Evolutionary conservation across 23 red algal species (phyloP), one percentile per base, ranked within the genome.

Genomic region (Cyanidium caldarium): DNA sequence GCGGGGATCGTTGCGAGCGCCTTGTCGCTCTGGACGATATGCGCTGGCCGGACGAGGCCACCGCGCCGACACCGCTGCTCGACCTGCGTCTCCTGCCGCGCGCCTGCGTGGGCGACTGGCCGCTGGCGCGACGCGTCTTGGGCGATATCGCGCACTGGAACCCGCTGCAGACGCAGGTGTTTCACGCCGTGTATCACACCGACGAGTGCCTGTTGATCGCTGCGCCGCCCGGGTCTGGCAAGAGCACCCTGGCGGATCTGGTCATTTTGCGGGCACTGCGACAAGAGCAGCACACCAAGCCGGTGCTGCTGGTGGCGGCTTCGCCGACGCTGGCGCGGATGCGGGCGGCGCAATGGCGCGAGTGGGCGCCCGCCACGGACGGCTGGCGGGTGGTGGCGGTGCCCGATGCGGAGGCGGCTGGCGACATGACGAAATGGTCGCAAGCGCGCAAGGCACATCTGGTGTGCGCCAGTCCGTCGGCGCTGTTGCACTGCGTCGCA

Each of bases 131-230:
- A 17, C 46, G 66, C 16, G 77, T 87, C 44, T 45, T 35, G 42
- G 35, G 20, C 26, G 38, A 40, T 7, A 75, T 72, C 17, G 14
- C 65, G 57, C 45, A 80, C n/a, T 76, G 87, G 14, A 85, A 75
- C 37, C 58, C 74, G 7, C 33, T 96, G 7, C 91, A 96, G 70
- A 76, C 83, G n/a, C 91, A 96, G 58, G 25, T 73, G 0, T 96
- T 87, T 84, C 75, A 78, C 38, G 57, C 72, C 37, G 39, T 88
- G 3, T 88, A 82, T 44, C 83, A 88, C 12, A 76, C 79, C 2
- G 80, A 88, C 66, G 77, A 40, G 23, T 85, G 86, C 66, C n/a
- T 70, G 70, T 72, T 96, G 3, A 65, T 96, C 29, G 79, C 58
- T 34, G 70, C 75, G 2, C 83, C 85, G 34, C 72, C 84, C 20